Conservation (phyloP, 768 basidiomycete species). For the Leccinellum luteum region DNA sequence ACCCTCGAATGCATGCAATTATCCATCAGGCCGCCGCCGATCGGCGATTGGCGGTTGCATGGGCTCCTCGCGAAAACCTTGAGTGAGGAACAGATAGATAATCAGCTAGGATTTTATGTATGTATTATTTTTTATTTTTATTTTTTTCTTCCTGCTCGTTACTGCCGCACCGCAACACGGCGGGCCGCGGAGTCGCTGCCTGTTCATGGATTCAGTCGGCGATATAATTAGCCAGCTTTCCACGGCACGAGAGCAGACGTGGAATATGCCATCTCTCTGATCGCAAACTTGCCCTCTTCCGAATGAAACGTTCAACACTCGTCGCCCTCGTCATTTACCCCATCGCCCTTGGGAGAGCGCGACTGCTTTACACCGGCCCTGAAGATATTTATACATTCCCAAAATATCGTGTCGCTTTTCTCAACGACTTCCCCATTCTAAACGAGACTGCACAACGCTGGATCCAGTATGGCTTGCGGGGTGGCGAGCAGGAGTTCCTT, state of each 20-base stretch:
- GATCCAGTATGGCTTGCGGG: conserved; percentile 68
- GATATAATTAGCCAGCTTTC: conserved; percentile 29
- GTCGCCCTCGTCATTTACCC: conserved; percentile 17
- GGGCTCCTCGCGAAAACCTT: conserved; percentile 20
- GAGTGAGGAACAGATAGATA: conserved; percentile 7
- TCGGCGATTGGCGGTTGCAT: conserved; percentile 32
- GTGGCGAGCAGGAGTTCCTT: conserved; percentile 77
- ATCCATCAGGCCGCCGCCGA: conserved; percentile 19
- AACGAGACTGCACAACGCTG: conserved; percentile 74
- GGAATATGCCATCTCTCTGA: conserved; percentile 1
- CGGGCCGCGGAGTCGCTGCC: conserved; percentile 29
- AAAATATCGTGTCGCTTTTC: conserved; percentile 75
- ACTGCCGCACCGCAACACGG: background rate
- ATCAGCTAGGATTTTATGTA: background rate
- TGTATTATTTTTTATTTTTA: background rate
- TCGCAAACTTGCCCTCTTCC: background rate
- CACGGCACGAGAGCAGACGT: conserved; percentile 16
- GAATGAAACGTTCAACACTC: conserved; percentile 19
- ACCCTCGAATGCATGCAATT: conserved; percentile 1
- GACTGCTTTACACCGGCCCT: conserved; percentile 65
- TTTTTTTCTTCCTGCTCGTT: background rate
- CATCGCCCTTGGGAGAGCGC: conserved; percentile 21
- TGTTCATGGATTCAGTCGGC: conserved; percentile 28
- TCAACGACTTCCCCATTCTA: conserved; percentile 72
- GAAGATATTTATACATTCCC: conserved; percentile 82